phyloP scores from a whole-genome alignment of 805 yeast species.

The Kluyveromyces aestuarii region DNA sequence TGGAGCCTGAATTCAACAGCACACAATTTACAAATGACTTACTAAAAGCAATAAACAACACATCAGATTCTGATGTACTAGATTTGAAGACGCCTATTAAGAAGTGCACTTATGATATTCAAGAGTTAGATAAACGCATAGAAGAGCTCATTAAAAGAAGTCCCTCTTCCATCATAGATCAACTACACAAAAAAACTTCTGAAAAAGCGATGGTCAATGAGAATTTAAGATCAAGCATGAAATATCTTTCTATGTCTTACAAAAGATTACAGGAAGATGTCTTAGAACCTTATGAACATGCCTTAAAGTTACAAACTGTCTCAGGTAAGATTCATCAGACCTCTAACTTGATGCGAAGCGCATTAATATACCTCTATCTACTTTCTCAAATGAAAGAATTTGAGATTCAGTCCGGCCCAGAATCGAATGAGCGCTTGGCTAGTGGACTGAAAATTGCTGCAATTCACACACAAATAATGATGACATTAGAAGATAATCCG shows the following conservation, averaged over 20 bases:
- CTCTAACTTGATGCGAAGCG: conserved; percentile 22
- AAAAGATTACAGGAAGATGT: conserved; percentile 24
- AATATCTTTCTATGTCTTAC: conserved; percentile 23
- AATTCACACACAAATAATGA: conserved; percentile 19
- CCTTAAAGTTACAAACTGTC: conserved; percentile 22
- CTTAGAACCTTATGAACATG: conserved; percentile 21
- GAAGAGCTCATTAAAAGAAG: conserved; percentile 15
- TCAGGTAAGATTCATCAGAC: conserved; percentile 27
- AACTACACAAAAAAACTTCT: conserved; percentile 13
- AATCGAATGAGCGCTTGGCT: background rate
- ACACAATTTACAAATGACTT: conserved; percentile 18
- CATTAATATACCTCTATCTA: conserved; percentile 21
- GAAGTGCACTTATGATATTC: conserved; percentile 20
- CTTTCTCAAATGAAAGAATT: conserved; percentile 14
- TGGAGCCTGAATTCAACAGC: conserved; percentile 15
- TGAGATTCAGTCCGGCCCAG: background rate
- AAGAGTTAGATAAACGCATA: conserved; percentile 19
- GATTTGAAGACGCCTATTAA: conserved; percentile 25
- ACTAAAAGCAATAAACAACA: conserved; percentile 16
- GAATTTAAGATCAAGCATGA: conserved; percentile 17
- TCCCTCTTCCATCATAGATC: conserved; percentile 17
- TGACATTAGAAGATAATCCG: conserved; percentile 17
- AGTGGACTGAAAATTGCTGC: conserved; percentile 15
- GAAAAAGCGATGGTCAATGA: conserved; percentile 8
- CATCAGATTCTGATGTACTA: conserved; percentile 9